A percentile compares a stretch with the other conserved stretches of the same genome.
These are phyloP conservation scores for Gaeumannomyces sp. DNA, from an alignment of 2,329 filamentous ascomycete genomes.

Conservation along the genomic window DNA sequence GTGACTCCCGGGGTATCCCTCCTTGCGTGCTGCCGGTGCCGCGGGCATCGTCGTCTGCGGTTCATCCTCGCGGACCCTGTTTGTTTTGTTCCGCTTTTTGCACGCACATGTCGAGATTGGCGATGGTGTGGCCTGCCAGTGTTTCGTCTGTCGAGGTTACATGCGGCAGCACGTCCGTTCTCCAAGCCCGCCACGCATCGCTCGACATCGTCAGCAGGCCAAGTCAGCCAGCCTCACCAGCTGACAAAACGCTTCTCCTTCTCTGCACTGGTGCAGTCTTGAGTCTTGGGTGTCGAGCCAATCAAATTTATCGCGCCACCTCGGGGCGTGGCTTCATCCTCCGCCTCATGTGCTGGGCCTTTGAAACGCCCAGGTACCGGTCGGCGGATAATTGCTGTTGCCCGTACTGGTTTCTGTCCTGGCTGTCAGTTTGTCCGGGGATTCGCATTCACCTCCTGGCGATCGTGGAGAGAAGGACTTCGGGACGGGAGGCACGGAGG, in stretches of 20 bases:
- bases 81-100: not conserved
- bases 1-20: not conserved
- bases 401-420: too few species aligned
- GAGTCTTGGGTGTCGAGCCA: not conserved
- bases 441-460: too few species aligned
- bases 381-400: too few species aligned
- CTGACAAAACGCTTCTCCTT: not conserved
- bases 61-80: not conserved
- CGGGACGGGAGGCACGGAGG: too few species aligned
- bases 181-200: not conserved
- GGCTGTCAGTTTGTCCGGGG: too few species aligned
- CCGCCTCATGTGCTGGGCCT: too few species aligned
- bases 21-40: not conserved
- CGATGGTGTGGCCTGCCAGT: not conserved
- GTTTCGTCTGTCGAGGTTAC: not conserved
- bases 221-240: not conserved
- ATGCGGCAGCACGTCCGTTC: not conserved
- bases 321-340: not conserved
- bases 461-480: not conserved
- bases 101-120: not conserved
- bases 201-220: not conserved
- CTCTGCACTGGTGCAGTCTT: too few species aligned
- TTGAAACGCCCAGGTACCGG: too few species aligned
- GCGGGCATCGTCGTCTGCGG: too few species aligned
- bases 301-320: not conserved